A percentile compares a stretch with the other conserved stretches of the same genome.
Evolutionary conservation across 2,329 filamentous ascomycete genomes (phyloP).

Genomic region (Chaetothyriales sp.): DNA sequence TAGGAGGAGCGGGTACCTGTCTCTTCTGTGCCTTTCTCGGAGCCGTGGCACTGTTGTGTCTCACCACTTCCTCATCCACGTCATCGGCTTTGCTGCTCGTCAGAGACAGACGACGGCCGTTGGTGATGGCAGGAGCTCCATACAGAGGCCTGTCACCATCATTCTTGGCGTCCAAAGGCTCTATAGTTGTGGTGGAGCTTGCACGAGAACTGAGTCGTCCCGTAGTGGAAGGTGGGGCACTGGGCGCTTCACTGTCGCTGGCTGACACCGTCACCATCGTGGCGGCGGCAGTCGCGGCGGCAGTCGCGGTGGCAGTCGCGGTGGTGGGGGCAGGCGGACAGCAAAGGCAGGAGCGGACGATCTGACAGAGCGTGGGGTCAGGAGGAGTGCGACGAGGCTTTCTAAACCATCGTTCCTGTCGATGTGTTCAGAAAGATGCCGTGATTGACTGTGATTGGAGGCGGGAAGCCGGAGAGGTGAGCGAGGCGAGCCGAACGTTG

Average conservation of each 20-base stretch:
- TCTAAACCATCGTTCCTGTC: neutral
- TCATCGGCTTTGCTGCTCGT: slow-evolving; percentile 31
- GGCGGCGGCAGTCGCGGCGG: no score
- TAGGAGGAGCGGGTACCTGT: slow-evolving; percentile 8
- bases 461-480: no score
- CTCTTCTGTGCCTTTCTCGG: slow-evolving; percentile 22
- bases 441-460: no score
- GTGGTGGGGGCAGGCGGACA: neutral
- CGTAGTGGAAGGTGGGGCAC: neutral
- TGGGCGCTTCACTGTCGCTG: neutral
- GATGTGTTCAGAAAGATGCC: neutral
- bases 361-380: neutral
- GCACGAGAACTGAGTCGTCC: neutral
- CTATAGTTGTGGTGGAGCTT: neutral
- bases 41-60: slow-evolving; percentile 21
- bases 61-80: slow-evolving; percentile 25
- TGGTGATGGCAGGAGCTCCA: neutral
- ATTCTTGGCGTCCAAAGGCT: neutral
- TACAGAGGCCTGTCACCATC: neutral
- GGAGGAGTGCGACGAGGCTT: neutral
- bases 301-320: neutral
- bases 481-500: neutral
- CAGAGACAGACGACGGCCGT: slow-evolving; percentile 14
- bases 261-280: neutral
- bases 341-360: no score